Evolutionary conservation across 805 yeast genomes (phyloP), one percentile per base, ranked within the genome.

Genomic region (Kodamaea hsintzibuensis): DNA sequence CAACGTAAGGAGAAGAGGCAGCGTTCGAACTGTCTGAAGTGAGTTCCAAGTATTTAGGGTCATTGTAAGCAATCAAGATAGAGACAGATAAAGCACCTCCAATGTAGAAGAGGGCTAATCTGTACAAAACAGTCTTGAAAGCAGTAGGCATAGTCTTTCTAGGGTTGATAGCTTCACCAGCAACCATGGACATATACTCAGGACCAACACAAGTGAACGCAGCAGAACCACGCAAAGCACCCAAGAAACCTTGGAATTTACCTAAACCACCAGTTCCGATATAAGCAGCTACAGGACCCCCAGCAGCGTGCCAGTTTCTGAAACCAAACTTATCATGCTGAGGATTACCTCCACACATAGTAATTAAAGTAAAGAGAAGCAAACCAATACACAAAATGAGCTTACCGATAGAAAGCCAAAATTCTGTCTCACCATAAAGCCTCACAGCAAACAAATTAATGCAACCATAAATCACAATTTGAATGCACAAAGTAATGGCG

Each of bases 1-100:
- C 82, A 50, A 89, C 95, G 62, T 86, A 89, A 1, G 96, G 95
- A 14, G 91, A 84, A 25, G 88, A 88, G 61, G 80, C 70, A 14
- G 63, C 55, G 38, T 60, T 50, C 44, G 54, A 47, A 10, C 54
- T 42, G n/a, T 45, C 46, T 2, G 49, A 13, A 12, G 68, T 69
- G 82, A 50, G 52, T 38, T 42, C 33, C 43, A 57, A 33, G 58
- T 72, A 68, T 17, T 52, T 54, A 3, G 57, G 57, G 54, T 66
- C 66, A 22, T 57, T 65, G 38, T 72, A 66, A 51, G 63, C 57
- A 40, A 73, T 76, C 58, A 73, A 68, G 30, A 74, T 71, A 18
- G 76, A 73, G 54, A 75, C 73, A 27, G 73, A 68, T 60, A 75
- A 67, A 9, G 76, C 68, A 19, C 79, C 77, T 57, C 69, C 55